Conservation (phyloP, 1,139 yeast genomes). For the Taphrina confusa region DNA sequence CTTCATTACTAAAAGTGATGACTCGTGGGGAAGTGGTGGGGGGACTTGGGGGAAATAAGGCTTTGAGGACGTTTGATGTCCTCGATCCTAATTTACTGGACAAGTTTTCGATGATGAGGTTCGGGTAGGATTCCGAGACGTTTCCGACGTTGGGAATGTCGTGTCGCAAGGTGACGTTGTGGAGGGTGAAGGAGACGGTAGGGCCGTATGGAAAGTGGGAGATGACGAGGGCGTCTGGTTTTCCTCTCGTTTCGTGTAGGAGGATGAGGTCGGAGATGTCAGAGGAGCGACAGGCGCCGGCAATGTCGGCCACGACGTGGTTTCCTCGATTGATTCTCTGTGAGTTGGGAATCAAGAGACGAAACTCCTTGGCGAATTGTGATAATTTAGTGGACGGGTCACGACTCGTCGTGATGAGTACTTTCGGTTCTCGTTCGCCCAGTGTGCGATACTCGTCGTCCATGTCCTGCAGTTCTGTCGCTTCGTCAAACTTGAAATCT, state of each 20-base stretch:
- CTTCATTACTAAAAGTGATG: slow-evolving; percentile 83
- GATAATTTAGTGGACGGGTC: slow-evolving; percentile 81
- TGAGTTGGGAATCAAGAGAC: slow-evolving; percentile 84
- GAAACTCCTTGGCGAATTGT: slow-evolving; percentile 91
- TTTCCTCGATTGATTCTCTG: slow-evolving; percentile 91
- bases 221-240: slow-evolving; percentile 87
- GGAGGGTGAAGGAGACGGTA: slow-evolving; percentile 88
- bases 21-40: slow-evolving; percentile 86
- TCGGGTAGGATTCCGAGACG: slow-evolving; percentile 90
- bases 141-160: slow-evolving; percentile 85
- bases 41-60: slow-evolving; percentile 95
- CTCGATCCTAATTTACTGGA: slow-evolving; percentile 81
- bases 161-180: slow-evolving; percentile 91
- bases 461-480: slow-evolving; percentile 53
- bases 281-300: slow-evolving; percentile 75
- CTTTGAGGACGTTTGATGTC: slow-evolving; percentile 76
- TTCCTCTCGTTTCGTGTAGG: slow-evolving; percentile 96
- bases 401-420: slow-evolving; percentile 89
- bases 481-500: slow-evolving; percentile 81
- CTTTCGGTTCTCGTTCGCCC: slow-evolving; percentile 90
- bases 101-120: slow-evolving; percentile 87
- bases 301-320: slow-evolving; percentile 79
- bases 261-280: slow-evolving; percentile 80
- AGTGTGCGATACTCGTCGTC: slow-evolving; percentile 91
- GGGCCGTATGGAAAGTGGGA: slow-evolving; percentile 99